Evolutionary conservation across 164 flowering plant genomes (phyloP).

Genomic region (Stephania yunnanensis): DNA sequence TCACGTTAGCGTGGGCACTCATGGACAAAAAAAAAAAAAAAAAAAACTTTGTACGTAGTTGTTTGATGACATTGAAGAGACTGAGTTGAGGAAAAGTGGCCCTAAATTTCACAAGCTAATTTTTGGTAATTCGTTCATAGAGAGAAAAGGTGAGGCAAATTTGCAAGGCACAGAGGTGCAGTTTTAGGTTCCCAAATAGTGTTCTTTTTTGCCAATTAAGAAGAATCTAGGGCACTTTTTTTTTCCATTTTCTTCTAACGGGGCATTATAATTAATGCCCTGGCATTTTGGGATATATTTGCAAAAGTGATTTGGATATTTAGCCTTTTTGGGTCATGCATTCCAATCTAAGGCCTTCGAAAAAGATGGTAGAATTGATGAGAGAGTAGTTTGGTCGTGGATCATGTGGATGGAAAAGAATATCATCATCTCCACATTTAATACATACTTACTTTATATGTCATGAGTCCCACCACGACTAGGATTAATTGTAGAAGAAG

Average conservation of each 20-base stretch:
- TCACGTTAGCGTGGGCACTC: no score
- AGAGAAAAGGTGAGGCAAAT: no score
- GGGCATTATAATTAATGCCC: background rate
- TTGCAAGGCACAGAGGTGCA: background rate
- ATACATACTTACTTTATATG: background rate
- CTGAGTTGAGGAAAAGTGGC: background rate
- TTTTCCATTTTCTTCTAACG: slow-evolving; percentile 8
- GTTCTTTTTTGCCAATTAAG: slow-evolving; percentile 3
- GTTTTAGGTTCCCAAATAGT: background rate
- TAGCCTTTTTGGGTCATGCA: background rate
- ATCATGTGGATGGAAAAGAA: slow-evolving; percentile 11
- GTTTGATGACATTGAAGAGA: no score
- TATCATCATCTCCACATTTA: slow-evolving; percentile 1
- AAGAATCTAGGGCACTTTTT: slow-evolving; percentile 9
- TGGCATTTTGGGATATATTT: slow-evolving; percentile 6
- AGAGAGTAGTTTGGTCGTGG: background rate
- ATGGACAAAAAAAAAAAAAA: no score
- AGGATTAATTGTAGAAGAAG: background rate
- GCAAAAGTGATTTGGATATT: background rate
- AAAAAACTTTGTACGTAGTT: no score
- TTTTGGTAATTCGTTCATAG: background rate
- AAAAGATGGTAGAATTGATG: background rate
- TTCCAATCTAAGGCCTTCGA: slow-evolving; percentile 4
- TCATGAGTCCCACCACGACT: background rate
- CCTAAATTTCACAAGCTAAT: background rate